Evolutionary conservation across 208 protist species (phyloP), one percentile per base, ranked within the genome.

Genomic region (Balamuthia mandrillaris): DNA sequence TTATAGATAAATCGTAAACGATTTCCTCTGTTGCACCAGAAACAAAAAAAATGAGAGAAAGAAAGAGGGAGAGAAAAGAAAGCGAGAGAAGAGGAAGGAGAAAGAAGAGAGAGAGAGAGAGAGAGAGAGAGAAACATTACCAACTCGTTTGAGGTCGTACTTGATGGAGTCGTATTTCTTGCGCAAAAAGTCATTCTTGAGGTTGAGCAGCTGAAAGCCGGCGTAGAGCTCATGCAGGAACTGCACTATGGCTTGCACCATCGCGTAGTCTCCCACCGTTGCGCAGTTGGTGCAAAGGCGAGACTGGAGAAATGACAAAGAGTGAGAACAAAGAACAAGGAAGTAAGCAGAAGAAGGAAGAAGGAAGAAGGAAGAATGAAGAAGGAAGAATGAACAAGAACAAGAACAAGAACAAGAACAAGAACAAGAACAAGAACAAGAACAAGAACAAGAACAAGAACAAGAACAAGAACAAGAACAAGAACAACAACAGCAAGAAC

Each of bases 161-260:
- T 81, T 81, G 51, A 81, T 81, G 21, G 74, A 81, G 35, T 81
- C 74, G 52, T 81, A 81, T 51, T 81, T 81, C 52, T 81, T 81
- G n/a, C 74, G 31, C 16, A 81, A 51, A 24, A 81, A 81, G 49
- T 81, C 74, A 18, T 81, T 81, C 74, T 81, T 81, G 18, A 81
- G 74, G 74, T 81, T 81, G 74, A 81, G 74, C 27, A 81, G 74
- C 47, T 81, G 74, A 51, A 81, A 81, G 47, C 74, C 74, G 4
- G 74, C 74, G 52, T 81, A 81, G 74, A 81, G 74, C 74, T 81
- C 74, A 51, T 81, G 56, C 74, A 81, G 37, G 18, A 81, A 81
- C 3, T 56, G 56, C 35, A 29, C 74, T 1, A 56, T 65, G 49
- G 49, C 42, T 4, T 29, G 27, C 10, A 81, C 74, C 74, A 63